These are phyloP conservation scores for Colletotrichum endophyticum DNA, from an alignment of 2,329 filamentous ascomycete species.

Conservation along the genomic window DNA sequence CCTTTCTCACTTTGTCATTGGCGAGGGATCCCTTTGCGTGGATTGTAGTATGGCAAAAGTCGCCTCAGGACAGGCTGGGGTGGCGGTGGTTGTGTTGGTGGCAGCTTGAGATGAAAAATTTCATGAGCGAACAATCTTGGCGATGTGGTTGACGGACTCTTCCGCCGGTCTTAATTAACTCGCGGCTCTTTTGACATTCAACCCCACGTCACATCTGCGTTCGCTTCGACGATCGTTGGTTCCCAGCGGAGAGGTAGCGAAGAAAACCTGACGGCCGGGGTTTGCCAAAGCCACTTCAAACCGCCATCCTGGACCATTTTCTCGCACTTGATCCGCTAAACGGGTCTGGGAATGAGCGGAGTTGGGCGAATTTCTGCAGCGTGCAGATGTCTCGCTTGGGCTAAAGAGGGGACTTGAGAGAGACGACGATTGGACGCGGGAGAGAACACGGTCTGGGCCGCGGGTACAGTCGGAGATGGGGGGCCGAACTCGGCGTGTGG, in stretches of 20 bases:
- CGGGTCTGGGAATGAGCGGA: background rate
- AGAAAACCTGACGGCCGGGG: background rate
- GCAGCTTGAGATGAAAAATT: background rate
- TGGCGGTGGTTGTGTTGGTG: background rate
- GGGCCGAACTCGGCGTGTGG: background rate
- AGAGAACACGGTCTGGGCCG: background rate
- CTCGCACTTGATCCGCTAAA: background rate
- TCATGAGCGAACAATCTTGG: background rate
- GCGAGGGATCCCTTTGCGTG: background rate
- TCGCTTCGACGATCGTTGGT: slow-evolving; percentile 20
- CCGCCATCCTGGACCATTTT: background rate
- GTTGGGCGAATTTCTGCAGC: background rate
- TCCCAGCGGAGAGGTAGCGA: background rate
- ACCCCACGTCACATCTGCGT: slow-evolving; percentile 21
- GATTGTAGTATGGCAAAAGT: background rate
- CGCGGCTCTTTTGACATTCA: background rate
- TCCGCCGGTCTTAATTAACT: background rate
- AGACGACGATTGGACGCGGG: background rate
- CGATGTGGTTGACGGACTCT: background rate
- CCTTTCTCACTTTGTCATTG: background rate
- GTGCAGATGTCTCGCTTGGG: background rate
- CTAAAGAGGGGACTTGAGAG: background rate
- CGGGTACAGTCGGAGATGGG: background rate
- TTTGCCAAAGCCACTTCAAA: background rate
- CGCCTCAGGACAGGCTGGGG: background rate